Conservation (phyloP, 495 filamentous ascomycete genomes). For the Aspergillus hancockii region DNA sequence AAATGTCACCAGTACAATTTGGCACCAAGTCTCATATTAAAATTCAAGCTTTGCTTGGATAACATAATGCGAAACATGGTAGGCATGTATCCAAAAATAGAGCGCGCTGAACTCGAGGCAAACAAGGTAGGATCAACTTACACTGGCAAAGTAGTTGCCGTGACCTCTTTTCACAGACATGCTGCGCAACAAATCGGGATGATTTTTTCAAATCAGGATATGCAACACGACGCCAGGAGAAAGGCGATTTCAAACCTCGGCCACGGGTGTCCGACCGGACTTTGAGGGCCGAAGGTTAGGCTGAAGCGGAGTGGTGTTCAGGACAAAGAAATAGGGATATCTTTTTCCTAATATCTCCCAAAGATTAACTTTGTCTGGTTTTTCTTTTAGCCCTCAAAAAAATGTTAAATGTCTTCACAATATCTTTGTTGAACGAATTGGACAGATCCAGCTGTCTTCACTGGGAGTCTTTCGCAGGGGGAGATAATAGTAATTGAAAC, state of each 20-base stretch:
- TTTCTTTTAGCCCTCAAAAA: not conserved
- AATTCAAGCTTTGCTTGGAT: not conserved
- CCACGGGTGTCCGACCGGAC: conserved; percentile 8
- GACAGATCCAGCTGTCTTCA: conserved; percentile 24
- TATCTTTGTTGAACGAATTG: conserved; percentile 1
- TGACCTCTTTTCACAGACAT: conserved; percentile 26
- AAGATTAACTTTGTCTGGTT: not conserved
- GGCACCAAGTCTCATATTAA: not conserved
- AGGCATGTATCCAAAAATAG: not conserved
- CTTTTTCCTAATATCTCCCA: not conserved
- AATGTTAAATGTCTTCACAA: not conserved
- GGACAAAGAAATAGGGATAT: conserved; percentile 1
- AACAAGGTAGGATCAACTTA: conserved; percentile 20
- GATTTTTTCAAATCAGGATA: conserved; percentile 3
- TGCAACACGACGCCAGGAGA: not conserved
- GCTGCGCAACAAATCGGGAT: conserved; percentile 8
- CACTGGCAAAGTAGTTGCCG: conserved; percentile 37
- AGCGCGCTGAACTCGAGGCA: too few relatives aligned
- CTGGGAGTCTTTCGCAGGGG: conserved; percentile 3
- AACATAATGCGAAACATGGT: not conserved
- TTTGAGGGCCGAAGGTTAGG: not conserved
- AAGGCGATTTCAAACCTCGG: conserved; percentile 12
- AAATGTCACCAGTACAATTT: not conserved
- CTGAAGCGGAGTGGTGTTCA: not conserved
- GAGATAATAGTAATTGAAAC: not conserved